Conservation (phyloP, 306 rosid genomes). For the Castanea crenata region DNA sequence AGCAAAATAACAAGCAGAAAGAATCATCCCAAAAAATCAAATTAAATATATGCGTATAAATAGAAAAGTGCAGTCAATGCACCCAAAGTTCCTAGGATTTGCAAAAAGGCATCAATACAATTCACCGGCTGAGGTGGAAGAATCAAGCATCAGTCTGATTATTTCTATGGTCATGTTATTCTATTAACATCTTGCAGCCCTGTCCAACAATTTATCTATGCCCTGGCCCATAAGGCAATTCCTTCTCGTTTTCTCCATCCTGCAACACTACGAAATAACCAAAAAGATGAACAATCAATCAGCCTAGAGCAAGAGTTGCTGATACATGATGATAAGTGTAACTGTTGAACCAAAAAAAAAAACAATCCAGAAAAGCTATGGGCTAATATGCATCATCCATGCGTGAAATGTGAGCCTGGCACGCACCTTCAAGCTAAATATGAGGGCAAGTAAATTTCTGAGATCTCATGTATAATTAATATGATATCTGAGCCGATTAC, state of each 20-base stretch:
- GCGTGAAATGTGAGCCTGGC: background rate
- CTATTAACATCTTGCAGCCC: background rate
- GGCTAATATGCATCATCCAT: background rate
- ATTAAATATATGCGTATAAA: background rate
- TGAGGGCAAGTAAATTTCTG: no score
- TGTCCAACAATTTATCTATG: slow-evolving; percentile 6
- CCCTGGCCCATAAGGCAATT: slow-evolving; percentile 12
- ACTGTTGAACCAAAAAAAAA: background rate
- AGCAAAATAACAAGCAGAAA: background rate
- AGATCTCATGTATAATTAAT: background rate
- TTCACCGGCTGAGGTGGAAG: background rate
- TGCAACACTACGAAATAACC: slow-evolving; percentile 7
- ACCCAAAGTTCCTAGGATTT: background rate
- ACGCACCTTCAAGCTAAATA: no score
- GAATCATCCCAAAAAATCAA: background rate
- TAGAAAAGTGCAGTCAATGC: background rate
- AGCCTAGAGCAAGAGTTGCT: background rate
- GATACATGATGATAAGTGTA: background rate
- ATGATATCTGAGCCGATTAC: background rate
- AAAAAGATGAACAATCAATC: background rate
- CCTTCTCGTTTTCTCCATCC: slow-evolving; percentile 5
- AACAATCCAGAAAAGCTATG: background rate
- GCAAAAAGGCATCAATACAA: background rate
- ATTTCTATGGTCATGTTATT: background rate
- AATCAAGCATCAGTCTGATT: background rate